phyloP scores from a whole-genome alignment of 2,329 filamentous ascomycete genomes.

The Dothistroma septosporum region DNA sequence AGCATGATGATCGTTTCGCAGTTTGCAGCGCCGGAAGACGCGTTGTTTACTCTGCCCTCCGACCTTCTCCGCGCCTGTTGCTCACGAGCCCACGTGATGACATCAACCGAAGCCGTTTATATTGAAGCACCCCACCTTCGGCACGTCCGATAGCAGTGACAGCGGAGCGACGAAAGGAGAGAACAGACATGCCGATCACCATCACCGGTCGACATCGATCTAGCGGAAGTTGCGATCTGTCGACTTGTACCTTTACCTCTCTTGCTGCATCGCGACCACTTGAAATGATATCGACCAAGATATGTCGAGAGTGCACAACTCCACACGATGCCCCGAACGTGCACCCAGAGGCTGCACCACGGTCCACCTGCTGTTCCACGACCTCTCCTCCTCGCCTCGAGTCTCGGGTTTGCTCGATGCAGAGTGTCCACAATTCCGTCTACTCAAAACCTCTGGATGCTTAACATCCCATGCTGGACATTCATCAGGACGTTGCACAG shows the following conservation, averaged over 20 bases:
- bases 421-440: background rate
- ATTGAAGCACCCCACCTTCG: background rate
- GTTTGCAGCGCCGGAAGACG: background rate
- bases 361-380: background rate
- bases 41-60: slow-evolving; percentile 4
- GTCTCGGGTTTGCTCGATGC: background rate
- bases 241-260: background rate
- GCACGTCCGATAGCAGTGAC: background rate
- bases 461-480: background rate
- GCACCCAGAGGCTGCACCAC: background rate
- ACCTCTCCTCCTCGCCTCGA: background rate
- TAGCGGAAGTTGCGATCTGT: background rate
- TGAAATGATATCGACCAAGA: background rate
- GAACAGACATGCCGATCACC: background rate
- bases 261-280: background rate
- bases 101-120: background rate
- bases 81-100: slow-evolving; percentile 1
- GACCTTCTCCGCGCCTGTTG: slow-evolving; percentile 1
- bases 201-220: background rate
- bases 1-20: slow-evolving; percentile 1
- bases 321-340: background rate
- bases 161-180: background rate
- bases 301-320: background rate
- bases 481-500: background rate
- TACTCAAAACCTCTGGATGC: background rate